A percentile compares a stretch with the other conserved stretches of the same genome.
phyloP scores from a whole-genome alignment of 169 alveolate genomes.

The Plasmodium knowlesi region DNA sequence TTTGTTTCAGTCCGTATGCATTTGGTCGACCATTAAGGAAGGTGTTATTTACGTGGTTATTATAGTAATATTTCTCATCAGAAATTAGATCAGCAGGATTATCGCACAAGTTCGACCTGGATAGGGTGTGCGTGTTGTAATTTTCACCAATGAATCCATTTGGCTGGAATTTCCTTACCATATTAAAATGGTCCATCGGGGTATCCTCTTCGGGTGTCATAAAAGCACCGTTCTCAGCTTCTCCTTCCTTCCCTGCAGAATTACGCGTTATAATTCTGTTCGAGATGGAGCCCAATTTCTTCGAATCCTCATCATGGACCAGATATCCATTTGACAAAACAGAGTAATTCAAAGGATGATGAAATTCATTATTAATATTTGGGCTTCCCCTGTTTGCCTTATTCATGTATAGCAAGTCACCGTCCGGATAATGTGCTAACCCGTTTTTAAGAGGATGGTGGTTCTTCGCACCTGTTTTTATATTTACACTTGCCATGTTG shows the following conservation, averaged over 20 bases:
- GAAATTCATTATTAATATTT: neutral
- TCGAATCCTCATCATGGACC: neutral
- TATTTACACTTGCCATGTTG: neutral
- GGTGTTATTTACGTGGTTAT: neutral
- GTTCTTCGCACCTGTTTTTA: neutral
- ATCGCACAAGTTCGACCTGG: neutral
- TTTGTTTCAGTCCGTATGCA: neutral
- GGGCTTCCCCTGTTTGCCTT: neutral
- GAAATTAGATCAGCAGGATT: neutral
- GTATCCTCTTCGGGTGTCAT: neutral
- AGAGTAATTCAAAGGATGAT: neutral
- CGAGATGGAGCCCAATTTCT: neutral
- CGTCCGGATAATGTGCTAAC: neutral
- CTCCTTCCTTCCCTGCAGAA: neutral
- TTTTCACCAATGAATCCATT: neutral
- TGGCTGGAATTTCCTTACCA: neutral
- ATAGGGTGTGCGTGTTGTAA: neutral
- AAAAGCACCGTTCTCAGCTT: neutral
- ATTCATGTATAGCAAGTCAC: neutral
- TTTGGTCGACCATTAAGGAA: neutral
- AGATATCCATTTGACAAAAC: neutral
- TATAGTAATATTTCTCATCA: neutral
- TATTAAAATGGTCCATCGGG: neutral
- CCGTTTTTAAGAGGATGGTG: neutral
- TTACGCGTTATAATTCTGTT: neutral